Evolutionary conservation across 1,284 basidiomycete genomes (phyloP).

Genomic region (Filobasidium uniguttulatum): DNA sequence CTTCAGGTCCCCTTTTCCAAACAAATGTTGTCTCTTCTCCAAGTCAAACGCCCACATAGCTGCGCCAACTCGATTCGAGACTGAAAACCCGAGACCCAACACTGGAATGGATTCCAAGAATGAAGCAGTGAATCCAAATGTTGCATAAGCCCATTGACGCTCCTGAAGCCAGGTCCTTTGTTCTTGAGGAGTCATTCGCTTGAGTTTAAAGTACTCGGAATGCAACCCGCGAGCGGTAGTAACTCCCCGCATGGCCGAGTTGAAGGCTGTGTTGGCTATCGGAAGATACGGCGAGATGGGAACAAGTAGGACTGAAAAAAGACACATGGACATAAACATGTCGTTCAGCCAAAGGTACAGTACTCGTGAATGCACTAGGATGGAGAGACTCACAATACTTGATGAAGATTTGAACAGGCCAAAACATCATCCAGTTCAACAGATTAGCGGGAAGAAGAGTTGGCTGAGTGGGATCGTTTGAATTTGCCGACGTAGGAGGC

Average conservation of each 20-base stretch:
- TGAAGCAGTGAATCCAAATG: slow-evolving; percentile 65
- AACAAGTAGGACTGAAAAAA: slow-evolving; percentile 48
- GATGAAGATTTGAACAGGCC: slow-evolving; percentile 44
- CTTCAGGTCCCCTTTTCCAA: slow-evolving; percentile 34
- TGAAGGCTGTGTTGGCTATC: slow-evolving; percentile 50
- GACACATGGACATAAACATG: neutral
- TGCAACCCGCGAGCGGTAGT: slow-evolving; percentile 58
- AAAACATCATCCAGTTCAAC: slow-evolving; percentile 39
- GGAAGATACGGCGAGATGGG: slow-evolving; percentile 54
- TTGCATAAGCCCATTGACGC: slow-evolving; percentile 73
- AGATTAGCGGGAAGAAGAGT: slow-evolving; percentile 26
- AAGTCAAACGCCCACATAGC: slow-evolving; percentile 41
- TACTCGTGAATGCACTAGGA: neutral
- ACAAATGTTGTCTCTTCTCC: slow-evolving; percentile 62
- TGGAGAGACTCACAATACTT: slow-evolving; percentile 42
- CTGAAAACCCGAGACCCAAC: slow-evolving; percentile 59
- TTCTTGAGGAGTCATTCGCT: slow-evolving; percentile 59
- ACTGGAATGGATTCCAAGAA: slow-evolving; percentile 64
- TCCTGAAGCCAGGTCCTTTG: slow-evolving; percentile 65
- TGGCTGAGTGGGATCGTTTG: slow-evolving; percentile 17
- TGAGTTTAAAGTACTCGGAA: slow-evolving; percentile 61
- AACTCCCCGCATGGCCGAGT: slow-evolving; percentile 54
- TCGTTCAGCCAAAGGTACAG: neutral
- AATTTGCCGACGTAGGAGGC: slow-evolving; percentile 43
- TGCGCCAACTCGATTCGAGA: slow-evolving; percentile 64